Evolutionary conservation across 345 rosid genomes (phyloP), one percentile per base, ranked within the genome.

Genomic region (Eucalyptus rudis): DNA sequence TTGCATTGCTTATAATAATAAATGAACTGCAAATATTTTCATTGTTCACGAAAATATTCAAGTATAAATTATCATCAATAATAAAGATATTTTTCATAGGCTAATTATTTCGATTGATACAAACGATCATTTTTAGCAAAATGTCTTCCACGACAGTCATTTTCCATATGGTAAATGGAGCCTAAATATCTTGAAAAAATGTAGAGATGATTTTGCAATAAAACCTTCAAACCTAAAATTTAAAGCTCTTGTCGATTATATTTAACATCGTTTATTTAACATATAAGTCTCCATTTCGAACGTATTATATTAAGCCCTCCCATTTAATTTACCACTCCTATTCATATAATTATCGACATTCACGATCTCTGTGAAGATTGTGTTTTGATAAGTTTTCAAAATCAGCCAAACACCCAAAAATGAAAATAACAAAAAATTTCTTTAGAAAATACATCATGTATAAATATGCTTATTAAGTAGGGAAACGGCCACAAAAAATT

Each of bases 11-110:
- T 68, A 33, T 9, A 33, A 14, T 4, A 31, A 68, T 62, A 29
- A 62, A 7, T 29, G 4, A 16, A 68, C 20, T 3, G 3, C 15
- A n/a, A 8, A 7, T 5, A 31, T 68, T 31, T 68, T 68, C 10
- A 16, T 10, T 3, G 0, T 31, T 12, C 2, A 31, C 3, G 12
- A 16, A 68, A 31, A 31, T 16, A 8, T 68, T 31, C 11, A 16
- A 3, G 0, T 10, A 68, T 68, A 68, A 4, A 68, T 31, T 68
- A 0, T 5, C 16, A 10, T 31, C 1, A 0, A 8, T 17, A 1
- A 31, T 8, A 36, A 66, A 68, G 3, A 15, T 1, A 33, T 9
- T 31, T 68, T 68, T 68, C 3, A 68, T 17, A 16, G 4, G 2
- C 1, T 66, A 4, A 66, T 66, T 31, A 31, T 66, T 31, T 66